Evolutionary conservation across 2,329 filamentous ascomycete species (phyloP).

Genomic region (Uncinocarpus reesii): DNA sequence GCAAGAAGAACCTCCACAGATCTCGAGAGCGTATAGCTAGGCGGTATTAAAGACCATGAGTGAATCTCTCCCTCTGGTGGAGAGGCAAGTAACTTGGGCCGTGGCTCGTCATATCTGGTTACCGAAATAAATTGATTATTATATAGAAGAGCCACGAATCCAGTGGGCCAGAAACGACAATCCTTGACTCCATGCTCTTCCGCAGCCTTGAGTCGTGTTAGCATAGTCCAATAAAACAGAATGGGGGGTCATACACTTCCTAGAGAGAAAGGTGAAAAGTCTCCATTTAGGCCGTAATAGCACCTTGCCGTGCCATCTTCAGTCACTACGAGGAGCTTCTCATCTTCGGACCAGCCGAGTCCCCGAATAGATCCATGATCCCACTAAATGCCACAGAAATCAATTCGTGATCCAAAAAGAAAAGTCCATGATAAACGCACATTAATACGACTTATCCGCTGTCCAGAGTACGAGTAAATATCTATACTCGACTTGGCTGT

Average conservation of each 20-base stretch:
- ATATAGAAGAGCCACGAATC: slow-evolving; percentile 82
- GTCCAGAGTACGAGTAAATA: slow-evolving; percentile 86
- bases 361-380: slow-evolving; percentile 80
- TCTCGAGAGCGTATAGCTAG: slow-evolving; percentile 75
- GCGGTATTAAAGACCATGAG: slow-evolving; percentile 82
- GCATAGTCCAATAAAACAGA: neutral
- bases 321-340: slow-evolving; percentile 78
- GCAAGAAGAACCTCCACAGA: slow-evolving; percentile 89
- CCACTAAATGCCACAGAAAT: slow-evolving; percentile 48
- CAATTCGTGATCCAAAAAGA: neutral
- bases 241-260: slow-evolving; percentile 50
- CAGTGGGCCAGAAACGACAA: slow-evolving; percentile 84
- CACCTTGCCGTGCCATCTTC: slow-evolving; percentile 83
- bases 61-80: slow-evolving; percentile 69
- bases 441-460: slow-evolving; percentile 69
- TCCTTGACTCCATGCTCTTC: slow-evolving; percentile 78
- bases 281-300: slow-evolving; percentile 82
- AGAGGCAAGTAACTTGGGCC: slow-evolving; percentile 68
- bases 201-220: slow-evolving; percentile 46
- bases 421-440: slow-evolving; percentile 27
- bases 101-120: slow-evolving; percentile 80
- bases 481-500: slow-evolving; percentile 76
- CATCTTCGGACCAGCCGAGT: slow-evolving; percentile 92
- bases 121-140: slow-evolving; percentile 83
- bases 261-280: slow-evolving; percentile 88